Evolutionary conservation across 306 rosid species (phyloP), one percentile per base, ranked within the genome.

Genomic region (Prosopis cineraria): DNA sequence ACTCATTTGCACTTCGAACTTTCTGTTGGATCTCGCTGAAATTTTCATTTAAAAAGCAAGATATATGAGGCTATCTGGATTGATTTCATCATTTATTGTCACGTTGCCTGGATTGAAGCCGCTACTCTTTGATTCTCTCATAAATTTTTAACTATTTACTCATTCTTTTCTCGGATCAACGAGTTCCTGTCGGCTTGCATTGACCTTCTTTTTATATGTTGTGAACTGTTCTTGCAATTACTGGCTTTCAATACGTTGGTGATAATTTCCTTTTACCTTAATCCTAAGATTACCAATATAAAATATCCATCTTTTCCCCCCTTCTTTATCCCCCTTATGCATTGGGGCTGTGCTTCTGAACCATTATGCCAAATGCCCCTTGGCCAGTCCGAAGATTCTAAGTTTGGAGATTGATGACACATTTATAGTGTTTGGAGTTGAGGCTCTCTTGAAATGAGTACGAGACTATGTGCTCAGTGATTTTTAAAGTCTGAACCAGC

Each of bases 121-220:
- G 47, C 60, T 34, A n/a, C 13, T 44, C 71, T 48, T 24, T 48
- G 56, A 16, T 50, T 50, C 70, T 75, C 71, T 75, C 71, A 17
- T 70, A 31, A 70, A 3, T 19, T 30, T 22, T 70, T 70, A 47
- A 4, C 6, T 3, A 44, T 53, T 27, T 30, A 30, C 68, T 39
- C 41, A 55, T 55, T 30, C 44, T 20, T 70, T 25, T 30, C 75
- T 50, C 20, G 55, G 76, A 72, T 48, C 64, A 45, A 50, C 33
- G 0, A 34, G 29, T 22, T 72, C 12, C 2, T 13, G 22, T 20
- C 50, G 45, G 22, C 22, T 11, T 52, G 33, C 45, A 72, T 50
- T 50, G 39, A 50, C 48, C 48, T 11, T 20, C 45, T 25, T 72
- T 72, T 33, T 72, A 52, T 24, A 31, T 48, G 25, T 34, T 33